These are phyloP conservation scores for Gaeumannomyces sp. DNA, from an alignment of 2,329 filamentous ascomycete species.

Conservation along the genomic window DNA sequence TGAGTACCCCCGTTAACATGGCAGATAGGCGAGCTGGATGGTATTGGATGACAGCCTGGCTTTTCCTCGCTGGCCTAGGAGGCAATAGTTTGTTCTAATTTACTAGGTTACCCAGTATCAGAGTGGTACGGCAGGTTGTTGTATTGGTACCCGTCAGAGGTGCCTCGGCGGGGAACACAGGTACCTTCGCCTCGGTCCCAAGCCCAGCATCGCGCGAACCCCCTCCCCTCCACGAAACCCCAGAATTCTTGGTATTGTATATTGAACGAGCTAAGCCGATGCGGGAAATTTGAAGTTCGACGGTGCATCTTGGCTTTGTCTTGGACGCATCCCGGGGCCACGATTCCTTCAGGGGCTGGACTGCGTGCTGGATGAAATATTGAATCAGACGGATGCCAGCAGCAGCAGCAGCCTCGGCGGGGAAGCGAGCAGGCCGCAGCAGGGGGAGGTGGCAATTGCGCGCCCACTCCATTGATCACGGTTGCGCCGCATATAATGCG, in stretches of 20 bases:
- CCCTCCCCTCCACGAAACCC: not conserved
- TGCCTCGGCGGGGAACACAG: too few species aligned
- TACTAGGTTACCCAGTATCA: too few species aligned
- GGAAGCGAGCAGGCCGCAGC: not conserved
- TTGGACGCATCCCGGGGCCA: not conserved
- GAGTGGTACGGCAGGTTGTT: too few species aligned
- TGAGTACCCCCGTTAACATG: not conserved
- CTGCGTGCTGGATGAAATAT: not conserved
- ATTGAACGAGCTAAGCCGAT: not conserved
- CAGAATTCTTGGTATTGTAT: not conserved
- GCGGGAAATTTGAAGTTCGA: not conserved
- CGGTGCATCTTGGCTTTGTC: not conserved
- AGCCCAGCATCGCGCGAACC: not conserved
- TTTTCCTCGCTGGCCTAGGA: too few species aligned
- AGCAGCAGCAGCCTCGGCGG: not conserved
- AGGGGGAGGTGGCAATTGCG: not conserved
- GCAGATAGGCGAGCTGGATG: too few species aligned
- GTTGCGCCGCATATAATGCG: too few species aligned
- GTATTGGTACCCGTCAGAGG: too few species aligned
- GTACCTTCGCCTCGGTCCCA: too few species aligned
- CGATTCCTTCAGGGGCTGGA: not conserved
- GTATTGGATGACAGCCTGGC: too few species aligned
- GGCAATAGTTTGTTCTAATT: too few species aligned
- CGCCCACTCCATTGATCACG: too few species aligned
- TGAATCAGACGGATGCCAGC: not conserved